Base-by-base conservation (phyloP, 2,329 filamentous ascomycete genomes). In the Domatiomyces catenatus region DNA sequence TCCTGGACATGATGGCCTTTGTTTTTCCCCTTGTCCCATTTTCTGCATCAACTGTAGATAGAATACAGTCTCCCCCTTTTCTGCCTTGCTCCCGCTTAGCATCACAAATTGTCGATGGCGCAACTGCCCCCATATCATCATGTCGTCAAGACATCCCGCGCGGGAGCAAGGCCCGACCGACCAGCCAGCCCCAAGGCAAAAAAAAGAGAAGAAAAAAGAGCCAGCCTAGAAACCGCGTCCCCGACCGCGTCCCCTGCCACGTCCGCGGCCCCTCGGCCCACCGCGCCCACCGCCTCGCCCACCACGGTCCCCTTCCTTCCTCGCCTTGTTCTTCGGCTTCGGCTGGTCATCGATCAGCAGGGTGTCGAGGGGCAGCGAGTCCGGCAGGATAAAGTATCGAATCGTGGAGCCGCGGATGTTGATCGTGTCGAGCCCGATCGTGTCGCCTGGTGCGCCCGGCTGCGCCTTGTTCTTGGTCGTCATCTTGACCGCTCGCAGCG, bases 281-380 rank as follows among this genome's bases (percentile, higher is more conserved):
- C 71, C 67, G 42, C 63, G 54, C 17, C 65, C 67, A 24, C 73
- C 66, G 48, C 72, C 59, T 39, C 74, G 68, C 42, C 72, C 69
- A 65, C 46, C 71, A 65, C 44, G 74, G 69, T 71, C 69, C 43
- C 64, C 76, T 72, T 96, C 92, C 76, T 98, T 98, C 65, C 90
- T 80, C 22, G 92, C 90, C 81, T 98, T 98, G 74, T 98, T 98
- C 84, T 96, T 96, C 54, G 92, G 90, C 75, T 98, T 98, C 48
- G 90, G 88, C 62, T 87, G 81, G 70, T 98, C 92, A 67, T 98
- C 92, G 60, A 98, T 88, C 55, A 98, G 77, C 49, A 98, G 77
- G 42, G 90, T 95, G 69, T 98, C 92, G 58, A 98, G 78, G 42
- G 90, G 90, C 62, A 98, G 77, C 56, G 86, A 92, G 72, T 98